Evolutionary conservation across 2,329 filamentous ascomycete genomes (phyloP).

Genomic region (Aspergillus pseudonomiae): DNA sequence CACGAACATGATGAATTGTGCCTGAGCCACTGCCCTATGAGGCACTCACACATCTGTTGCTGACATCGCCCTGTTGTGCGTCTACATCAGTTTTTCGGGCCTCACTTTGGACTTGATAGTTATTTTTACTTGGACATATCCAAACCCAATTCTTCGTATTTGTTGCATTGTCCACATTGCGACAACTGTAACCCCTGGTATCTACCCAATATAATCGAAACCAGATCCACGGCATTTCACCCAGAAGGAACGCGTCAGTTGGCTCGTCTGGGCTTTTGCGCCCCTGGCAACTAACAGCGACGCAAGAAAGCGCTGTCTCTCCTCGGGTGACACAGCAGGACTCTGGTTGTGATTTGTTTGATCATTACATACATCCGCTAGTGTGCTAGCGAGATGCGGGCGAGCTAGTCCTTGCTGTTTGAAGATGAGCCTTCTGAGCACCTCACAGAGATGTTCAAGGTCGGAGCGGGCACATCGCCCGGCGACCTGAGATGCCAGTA

Average conservation of each 20-base stretch:
- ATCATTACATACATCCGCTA: conserved; percentile 34
- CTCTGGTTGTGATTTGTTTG: conserved; percentile 24
- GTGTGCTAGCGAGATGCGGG: conserved; percentile 38
- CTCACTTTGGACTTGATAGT: conserved; percentile 17
- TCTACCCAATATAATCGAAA: conserved; percentile 42
- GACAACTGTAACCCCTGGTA: conserved; percentile 5
- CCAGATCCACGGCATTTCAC: conserved; percentile 46
- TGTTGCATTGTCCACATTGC: conserved; percentile 5
- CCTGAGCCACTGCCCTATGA: conserved; percentile 6
- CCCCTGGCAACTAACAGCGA: conserved; percentile 44
- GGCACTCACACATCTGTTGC: conserved; percentile 7
- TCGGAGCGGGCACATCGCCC: conserved; percentile 51
- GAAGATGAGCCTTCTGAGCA: conserved; percentile 45
- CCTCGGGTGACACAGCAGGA: conserved; percentile 34
- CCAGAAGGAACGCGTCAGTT: conserved; percentile 48
- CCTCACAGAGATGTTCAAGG: conserved; percentile 45
- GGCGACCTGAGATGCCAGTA: conserved; percentile 45
- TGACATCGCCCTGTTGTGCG: neutral
- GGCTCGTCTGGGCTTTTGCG: conserved; percentile 38
- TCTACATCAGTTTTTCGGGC: conserved; percentile 10
- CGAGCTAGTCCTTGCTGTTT: conserved; percentile 46
- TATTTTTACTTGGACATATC: conserved; percentile 9
- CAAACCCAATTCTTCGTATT: conserved; percentile 6
- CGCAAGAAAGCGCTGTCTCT: conserved; percentile 45
- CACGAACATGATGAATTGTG: neutral